Evolutionary conservation across 345 rosid genomes (phyloP), one percentile per base, ranked within the genome.

Genomic region (Kandelia obovata): DNA sequence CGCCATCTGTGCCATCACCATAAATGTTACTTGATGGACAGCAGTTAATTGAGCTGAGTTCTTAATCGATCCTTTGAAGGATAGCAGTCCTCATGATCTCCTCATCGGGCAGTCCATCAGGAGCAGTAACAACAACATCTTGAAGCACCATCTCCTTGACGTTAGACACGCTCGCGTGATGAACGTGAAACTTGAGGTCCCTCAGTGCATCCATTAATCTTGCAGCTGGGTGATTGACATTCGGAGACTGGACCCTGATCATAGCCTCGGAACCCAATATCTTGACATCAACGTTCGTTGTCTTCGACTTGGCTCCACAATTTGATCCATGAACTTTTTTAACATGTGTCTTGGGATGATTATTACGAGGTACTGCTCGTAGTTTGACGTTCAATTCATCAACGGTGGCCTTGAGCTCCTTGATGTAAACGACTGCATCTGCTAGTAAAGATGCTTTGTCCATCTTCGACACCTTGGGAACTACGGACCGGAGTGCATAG

Each of bases 401-500:
- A 58, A 84, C 31, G 64, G 79, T 88, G 15, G 74, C 70, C 66
- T 76, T 82, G 17, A 92, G 87, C 65, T 92, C 91, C 65, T 84
- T 84, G 56, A 92, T 92, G 67, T 92, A 90, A 55, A 85, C 68
- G 5, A 83, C 90, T 0, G 96, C 91, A 34, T 92, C 96, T 0
- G 87, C 83, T 3, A 92, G 82, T 21, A 92, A 69, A 2, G 98
- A 90, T 0, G 95, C 98, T 77, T 86, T 92, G 72, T 92, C 98
- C 98, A 92, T 90, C 71, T 87, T 92, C 0, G 96, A 90, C 19
- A 92, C 91, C 61, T 88, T 90, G 7, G 98, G 96, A 57, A 92
- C 98, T 15, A 87, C 96, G 0, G 98, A 87, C 25, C 98, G 80
- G 13, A 92, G 84, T 0, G 93, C 85, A 35, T 86, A 88, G 77